Conservation (phyloP, 805 yeast genomes). For the Torulaspora gathmanii region DNA sequence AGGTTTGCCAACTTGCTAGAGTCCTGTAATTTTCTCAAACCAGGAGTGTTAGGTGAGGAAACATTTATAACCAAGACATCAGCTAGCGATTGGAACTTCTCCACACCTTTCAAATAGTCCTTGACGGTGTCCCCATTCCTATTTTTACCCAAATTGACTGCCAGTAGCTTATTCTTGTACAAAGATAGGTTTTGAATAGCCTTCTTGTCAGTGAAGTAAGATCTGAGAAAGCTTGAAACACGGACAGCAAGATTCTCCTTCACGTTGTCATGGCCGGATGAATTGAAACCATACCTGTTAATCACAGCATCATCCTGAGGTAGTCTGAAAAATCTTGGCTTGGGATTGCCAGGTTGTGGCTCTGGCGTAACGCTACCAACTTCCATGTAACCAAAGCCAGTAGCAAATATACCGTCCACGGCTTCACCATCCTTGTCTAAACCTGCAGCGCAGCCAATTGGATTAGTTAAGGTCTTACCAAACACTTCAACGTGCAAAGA, state of each 20-base stretch:
- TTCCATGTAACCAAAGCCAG: conserved; percentile 88
- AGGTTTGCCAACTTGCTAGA: conserved; percentile 67
- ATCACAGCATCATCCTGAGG: conserved; percentile 84
- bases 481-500: conserved; percentile 58
- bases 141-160: conserved; percentile 86
- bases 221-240: conserved; percentile 40
- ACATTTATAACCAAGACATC: conserved; percentile 89
- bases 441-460: conserved; percentile 94
- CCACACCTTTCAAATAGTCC: conserved; percentile 83
- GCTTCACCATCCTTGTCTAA: conserved; percentile 92
- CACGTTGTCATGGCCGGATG: conserved; percentile 78
- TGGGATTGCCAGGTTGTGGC: conserved; percentile 94
- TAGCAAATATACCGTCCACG: conserved; percentile 68
- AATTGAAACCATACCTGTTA: conserved; percentile 92
- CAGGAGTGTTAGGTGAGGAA: conserved; percentile 95
- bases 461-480: conserved; percentile 60
- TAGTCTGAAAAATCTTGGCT: conserved; percentile 84
- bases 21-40: conserved; percentile 78
- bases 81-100: conserved; percentile 73
- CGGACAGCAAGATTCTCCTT: conserved; percentile 63
- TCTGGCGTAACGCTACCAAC: conserved; percentile 89
- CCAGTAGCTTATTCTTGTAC: conserved; percentile 61
- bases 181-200: conserved; percentile 44
- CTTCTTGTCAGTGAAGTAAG: conserved; percentile 26
- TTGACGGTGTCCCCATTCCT: conserved; percentile 84